These are phyloP conservation scores for Thalassiosira exigua DNA, from an alignment of 352 stramenopile genomes.

Conservation along the genomic window DNA sequence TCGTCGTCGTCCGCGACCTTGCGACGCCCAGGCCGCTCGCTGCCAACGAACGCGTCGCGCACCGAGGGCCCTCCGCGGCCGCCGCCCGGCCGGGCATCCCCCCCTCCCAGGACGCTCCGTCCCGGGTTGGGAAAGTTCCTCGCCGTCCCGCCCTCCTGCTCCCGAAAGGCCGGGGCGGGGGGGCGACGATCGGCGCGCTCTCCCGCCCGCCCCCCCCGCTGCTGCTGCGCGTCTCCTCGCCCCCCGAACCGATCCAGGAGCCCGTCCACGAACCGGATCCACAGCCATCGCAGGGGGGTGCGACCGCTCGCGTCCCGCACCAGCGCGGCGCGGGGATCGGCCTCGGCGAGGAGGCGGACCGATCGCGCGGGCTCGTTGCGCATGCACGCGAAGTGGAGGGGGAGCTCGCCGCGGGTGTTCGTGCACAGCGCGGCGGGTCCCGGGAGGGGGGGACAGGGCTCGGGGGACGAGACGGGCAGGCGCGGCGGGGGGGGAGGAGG, in stretches of 20 bases:
- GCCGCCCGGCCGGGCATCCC: background rate
- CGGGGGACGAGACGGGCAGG: background rate
- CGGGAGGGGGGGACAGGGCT: constrained; percentile 23
- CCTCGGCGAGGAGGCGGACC: constrained; percentile 64
- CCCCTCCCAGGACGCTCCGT: background rate
- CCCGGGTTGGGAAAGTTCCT: constrained; percentile 36
- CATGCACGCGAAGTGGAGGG: constrained; percentile 81
- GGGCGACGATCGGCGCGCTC: background rate
- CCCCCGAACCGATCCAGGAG: constrained; percentile 63
- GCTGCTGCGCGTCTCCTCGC: constrained; percentile 21
- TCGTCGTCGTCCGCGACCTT: too few relatives aligned
- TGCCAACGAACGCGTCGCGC: constrained; percentile 16
- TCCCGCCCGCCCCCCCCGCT: background rate
- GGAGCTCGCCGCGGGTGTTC: constrained; percentile 76
- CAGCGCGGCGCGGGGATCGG: constrained; percentile 62
- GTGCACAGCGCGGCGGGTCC: constrained; percentile 51
- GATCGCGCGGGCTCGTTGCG: constrained; percentile 65
- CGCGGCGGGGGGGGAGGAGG: background rate
- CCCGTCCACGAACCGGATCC: constrained; percentile 68
- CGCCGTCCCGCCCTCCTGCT: constrained; percentile 36
- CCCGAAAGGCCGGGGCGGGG: constrained; percentile 24
- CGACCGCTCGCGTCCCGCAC: constrained; percentile 67
- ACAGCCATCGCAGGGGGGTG: constrained; percentile 75
- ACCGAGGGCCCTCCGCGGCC: too few relatives aligned
- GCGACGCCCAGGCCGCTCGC: background rate